These are phyloP conservation scores for Exidia glandulosa DNA, from an alignment of 768 basidiomycete genomes.

Conservation along the genomic window DNA sequence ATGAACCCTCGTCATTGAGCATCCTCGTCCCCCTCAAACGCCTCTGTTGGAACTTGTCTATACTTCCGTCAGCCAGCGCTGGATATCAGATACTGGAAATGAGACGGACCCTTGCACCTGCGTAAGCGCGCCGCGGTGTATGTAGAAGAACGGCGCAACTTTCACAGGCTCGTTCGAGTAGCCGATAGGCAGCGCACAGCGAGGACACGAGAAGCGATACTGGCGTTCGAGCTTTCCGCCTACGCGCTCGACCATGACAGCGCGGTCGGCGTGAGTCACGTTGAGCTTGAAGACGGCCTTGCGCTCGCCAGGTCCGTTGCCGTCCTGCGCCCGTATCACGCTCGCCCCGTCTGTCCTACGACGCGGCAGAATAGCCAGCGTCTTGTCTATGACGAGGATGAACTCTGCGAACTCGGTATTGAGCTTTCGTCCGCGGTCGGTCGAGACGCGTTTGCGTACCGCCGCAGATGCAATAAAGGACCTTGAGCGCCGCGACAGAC, in stretches of 20 bases:
- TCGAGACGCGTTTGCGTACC: constrained; percentile 64
- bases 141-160: constrained; percentile 68
- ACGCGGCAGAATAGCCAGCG: constrained; percentile 52
- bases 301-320: constrained; percentile 41
- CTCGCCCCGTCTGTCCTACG: constrained; percentile 71
- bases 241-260: constrained; percentile 31
- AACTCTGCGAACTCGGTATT: constrained; percentile 2
- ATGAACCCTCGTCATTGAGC: not conserved
- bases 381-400: constrained; percentile 66
- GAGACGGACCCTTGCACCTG: constrained; percentile 55
- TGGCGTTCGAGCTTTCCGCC: constrained; percentile 56
- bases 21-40: constrained; percentile 44
- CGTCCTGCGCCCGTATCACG: constrained; percentile 67
- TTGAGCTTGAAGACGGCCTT: constrained; percentile 73
- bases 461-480: constrained; percentile 65
- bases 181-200: constrained; percentile 55
- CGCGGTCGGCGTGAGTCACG: constrained; percentile 50
- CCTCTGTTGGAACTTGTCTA: constrained; percentile 62
- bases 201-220: constrained; percentile 57
- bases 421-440: not conserved
- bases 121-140: constrained; percentile 73
- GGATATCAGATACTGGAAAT: not conserved
- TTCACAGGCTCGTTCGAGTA: constrained; percentile 73
- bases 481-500: constrained; percentile 56
- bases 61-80: not conserved